Base-by-base conservation (phyloP, 805 yeast species). In the Lipomyces mesembrius region DNA sequence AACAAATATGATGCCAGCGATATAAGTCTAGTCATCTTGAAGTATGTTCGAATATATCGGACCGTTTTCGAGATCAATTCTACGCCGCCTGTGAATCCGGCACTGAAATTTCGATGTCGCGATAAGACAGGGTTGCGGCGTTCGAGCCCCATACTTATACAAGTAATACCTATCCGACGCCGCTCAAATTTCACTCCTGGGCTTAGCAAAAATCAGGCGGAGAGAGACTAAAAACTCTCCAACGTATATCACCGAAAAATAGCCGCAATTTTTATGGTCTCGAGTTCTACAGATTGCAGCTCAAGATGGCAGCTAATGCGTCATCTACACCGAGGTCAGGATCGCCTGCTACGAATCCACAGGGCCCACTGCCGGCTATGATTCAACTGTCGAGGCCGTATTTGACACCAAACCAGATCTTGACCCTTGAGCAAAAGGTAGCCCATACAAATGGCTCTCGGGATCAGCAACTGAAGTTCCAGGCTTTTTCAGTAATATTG, bases 321-420 rank as follows among this genome's bases (percentile, higher is more conserved):
- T n/a, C 27, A 25, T 25, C 49, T 5, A 43, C 49, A n/a, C 49
- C 49, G 22, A 43, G 49, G 20, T 43, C 49, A n/a, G 20, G 49
- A n/a, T 43, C 49, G 1, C 49, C 49, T 43, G 59, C 70, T 17
- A 57, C 57, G 29, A 60, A 64, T 37, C 54, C 67, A 17, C 59
- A 25, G 60, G 62, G 32, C 12, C 63, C 54, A 58, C 32, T 25
- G 43, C 66, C 66, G 6, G 52, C 60, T 20, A 29, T 52, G 3
- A 59, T 68, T 29, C 72, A 66, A 43, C 57, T 70, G 22, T 60
- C 72, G 35, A 59, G 68, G 29, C 72, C 72, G n/a, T 69, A 65
- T 46, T 49, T 68, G 46, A 37, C 71, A 4, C 34, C 62, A 4
- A 14, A 11, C 5, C 71, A 68, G 29, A 67, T 66, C 49, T 34